These are phyloP conservation scores for Geranium rotundifolium DNA, from an alignment of 345 rosid species.

Conservation along the genomic window DNA sequence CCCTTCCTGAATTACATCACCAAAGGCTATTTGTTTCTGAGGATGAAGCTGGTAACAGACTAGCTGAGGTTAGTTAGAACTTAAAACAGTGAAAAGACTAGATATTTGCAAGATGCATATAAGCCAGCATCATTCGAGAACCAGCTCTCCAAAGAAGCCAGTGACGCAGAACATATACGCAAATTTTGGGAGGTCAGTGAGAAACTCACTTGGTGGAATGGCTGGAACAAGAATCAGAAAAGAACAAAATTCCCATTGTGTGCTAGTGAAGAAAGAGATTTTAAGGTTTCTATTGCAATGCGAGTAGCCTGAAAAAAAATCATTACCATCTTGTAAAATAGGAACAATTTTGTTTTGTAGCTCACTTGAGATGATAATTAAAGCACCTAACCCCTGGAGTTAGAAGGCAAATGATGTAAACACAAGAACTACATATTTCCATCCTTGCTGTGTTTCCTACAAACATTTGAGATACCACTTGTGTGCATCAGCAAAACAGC, in stretches of 20 bases:
- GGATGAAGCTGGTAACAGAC: constrained; percentile 84
- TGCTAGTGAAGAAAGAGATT: neutral
- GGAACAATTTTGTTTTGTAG: neutral
- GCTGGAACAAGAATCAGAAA: constrained; percentile 22
- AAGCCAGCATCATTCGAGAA: constrained; percentile 95
- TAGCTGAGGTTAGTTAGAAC: constrained; percentile 56
- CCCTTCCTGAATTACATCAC: constrained; percentile 97
- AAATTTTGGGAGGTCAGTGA: constrained; percentile 94
- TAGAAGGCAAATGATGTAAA: too few species aligned
- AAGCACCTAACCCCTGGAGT: too few species aligned
- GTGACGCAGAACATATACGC: constrained; percentile 70
- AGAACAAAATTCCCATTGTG: too few species aligned
- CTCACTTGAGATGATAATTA: too few species aligned
- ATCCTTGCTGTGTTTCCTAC: too few species aligned
- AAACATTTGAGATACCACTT: too few species aligned
- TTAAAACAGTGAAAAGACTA: neutral
- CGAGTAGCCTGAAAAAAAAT: neutral
- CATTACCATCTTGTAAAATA: neutral
- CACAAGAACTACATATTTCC: too few species aligned
- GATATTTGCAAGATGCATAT: neutral
- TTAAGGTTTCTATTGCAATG: neutral
- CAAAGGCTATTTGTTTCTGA: constrained; percentile 90
- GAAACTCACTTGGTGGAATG: constrained; percentile 88
- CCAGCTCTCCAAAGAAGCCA: constrained; percentile 87
- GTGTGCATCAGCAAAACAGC: too few species aligned